phyloP scores from a whole-genome alignment of 2,329 filamentous ascomycete species.

The Cladobotryum protrusum region DNA sequence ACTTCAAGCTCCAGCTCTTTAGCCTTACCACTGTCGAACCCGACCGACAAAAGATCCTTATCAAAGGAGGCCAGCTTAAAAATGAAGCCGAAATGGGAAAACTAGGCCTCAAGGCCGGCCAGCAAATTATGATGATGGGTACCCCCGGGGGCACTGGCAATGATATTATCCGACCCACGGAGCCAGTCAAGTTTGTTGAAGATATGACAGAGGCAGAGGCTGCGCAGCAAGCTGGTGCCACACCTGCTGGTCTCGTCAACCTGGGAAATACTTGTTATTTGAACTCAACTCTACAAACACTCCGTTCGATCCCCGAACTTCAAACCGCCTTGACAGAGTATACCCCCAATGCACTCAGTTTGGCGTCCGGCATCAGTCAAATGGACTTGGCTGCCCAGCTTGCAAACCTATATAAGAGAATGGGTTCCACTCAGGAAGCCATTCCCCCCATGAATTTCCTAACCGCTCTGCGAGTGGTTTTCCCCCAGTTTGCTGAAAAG shows the following conservation, averaged over 20 bases:
- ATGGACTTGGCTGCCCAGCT: slow-evolving; percentile 72
- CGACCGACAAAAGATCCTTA: slow-evolving; percentile 88
- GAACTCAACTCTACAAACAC: slow-evolving; percentile 91
- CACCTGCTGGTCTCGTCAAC: slow-evolving; percentile 82
- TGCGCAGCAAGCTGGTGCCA: slow-evolving; percentile 75
- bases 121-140: slow-evolving; percentile 94
- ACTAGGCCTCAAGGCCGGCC: slow-evolving; percentile 77
- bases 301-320: slow-evolving; percentile 84
- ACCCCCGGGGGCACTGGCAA: slow-evolving; percentile 64
- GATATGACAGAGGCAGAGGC: slow-evolving; percentile 96
- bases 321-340: slow-evolving; percentile 68
- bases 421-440: slow-evolving; percentile 84
- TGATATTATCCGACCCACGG: slow-evolving; percentile 64
- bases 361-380: slow-evolving; percentile 43
- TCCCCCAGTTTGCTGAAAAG: slow-evolving; percentile 89
- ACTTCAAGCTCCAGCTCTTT: slow-evolving; percentile 92
- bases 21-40: slow-evolving; percentile 94
- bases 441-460: slow-evolving; percentile 80
- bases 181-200: slow-evolving; percentile 82
- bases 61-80: slow-evolving; percentile 92
- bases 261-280: slow-evolving; percentile 98
- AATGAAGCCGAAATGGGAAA: slow-evolving; percentile 84
- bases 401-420: slow-evolving; percentile 77
- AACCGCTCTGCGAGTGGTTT: slow-evolving; percentile 67
- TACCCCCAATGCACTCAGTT: slow-evolving; percentile 21